Base-by-base conservation (phyloP, 108 stramenopile genomes). In the Hondaea fermentalgiana region DNA sequence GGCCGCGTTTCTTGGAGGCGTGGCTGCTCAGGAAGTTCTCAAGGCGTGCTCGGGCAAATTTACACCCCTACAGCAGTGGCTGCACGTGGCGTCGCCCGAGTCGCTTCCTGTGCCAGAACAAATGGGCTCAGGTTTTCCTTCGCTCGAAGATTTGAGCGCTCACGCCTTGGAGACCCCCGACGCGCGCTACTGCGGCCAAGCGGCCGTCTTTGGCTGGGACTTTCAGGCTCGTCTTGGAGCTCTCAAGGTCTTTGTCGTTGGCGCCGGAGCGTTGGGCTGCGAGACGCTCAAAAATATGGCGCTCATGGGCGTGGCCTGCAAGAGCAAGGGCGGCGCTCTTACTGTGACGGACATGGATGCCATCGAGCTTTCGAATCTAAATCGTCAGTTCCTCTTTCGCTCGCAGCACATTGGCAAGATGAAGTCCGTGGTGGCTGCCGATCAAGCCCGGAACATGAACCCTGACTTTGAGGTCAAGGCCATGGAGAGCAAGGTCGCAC, bases 331-430 rank as follows among this genome's bases (percentile, higher is more conserved):
- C 19, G 89, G 59, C 5, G 5, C 55, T 28, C 47, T 90, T 35
- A 4, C 44, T 0, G 88, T 91, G n/a, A 87, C 90, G 10, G 91
- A 92, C 83, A 72, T 72, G 71, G 91, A 92, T 59, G 17, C 45
- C 42, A 87, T 92, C 59, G 91, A 90, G 90, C 23, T 55, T 55
- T 88, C 87, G 43, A 92, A 92, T 55, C 90, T 92, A 49, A 89
- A 57, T 49, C 90, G 91, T 25, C 91, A 92, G 89, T 72, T 92
- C 53, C 69, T 92, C n/a, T 92, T 90, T 69, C 69, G 90, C 72
- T 29, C 51, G 10, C 25, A 89, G 23, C 87, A 90, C 87, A 45
- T 92, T 44, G 91, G 91, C 59, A 35, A 72, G 72, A 29, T 55
- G 58, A 92, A 92, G 87, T 55, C 88, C 21, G 12, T 25, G 44